phyloP scores from a whole-genome alignment of 257 asterid species.

The Galeopsis tetrahit region DNA sequence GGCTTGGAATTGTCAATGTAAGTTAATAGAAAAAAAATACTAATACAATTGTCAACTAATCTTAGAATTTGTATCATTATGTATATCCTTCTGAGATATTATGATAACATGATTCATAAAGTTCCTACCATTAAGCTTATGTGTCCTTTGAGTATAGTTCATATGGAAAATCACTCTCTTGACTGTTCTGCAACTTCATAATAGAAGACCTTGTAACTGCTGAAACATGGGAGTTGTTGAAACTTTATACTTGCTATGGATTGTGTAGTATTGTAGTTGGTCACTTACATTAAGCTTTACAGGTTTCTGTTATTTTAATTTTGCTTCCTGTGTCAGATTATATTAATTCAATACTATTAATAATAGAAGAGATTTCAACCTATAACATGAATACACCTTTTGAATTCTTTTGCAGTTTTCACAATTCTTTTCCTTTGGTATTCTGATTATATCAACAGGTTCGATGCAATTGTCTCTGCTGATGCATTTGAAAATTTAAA shows the following conservation, averaged over 20 bases:
- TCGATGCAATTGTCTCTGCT: slow-evolving; percentile 97
- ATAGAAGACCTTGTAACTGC: slow-evolving; percentile 12
- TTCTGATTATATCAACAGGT: slow-evolving; percentile 55
- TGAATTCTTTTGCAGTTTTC: slow-evolving; percentile 17
- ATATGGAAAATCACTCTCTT: neutral
- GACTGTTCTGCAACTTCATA: slow-evolving; percentile 22
- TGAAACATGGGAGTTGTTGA: neutral
- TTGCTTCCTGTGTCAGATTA: neutral
- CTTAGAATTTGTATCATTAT: neutral
- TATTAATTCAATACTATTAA: neutral
- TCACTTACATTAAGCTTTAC: neutral
- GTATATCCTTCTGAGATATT: slow-evolving; percentile 12
- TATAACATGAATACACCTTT: neutral
- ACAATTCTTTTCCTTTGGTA: slow-evolving; percentile 20
- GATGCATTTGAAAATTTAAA: slow-evolving; percentile 94
- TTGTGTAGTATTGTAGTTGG: slow-evolving; percentile 15
- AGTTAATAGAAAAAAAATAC: slow-evolving; percentile 33
- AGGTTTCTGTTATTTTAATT: neutral
- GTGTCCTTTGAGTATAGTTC: neutral
- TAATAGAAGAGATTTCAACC: neutral
- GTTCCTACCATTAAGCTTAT: neutral
- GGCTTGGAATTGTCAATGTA: slow-evolving; percentile 86
- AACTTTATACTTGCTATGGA: neutral
- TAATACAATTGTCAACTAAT: neutral
- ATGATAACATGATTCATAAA: neutral